Percentiles rank a stretch among this genome's conserved stretches.
Conservation (phyloP, 768 basidiomycete species). For the Termitomyces eurrhizus region DNA sequence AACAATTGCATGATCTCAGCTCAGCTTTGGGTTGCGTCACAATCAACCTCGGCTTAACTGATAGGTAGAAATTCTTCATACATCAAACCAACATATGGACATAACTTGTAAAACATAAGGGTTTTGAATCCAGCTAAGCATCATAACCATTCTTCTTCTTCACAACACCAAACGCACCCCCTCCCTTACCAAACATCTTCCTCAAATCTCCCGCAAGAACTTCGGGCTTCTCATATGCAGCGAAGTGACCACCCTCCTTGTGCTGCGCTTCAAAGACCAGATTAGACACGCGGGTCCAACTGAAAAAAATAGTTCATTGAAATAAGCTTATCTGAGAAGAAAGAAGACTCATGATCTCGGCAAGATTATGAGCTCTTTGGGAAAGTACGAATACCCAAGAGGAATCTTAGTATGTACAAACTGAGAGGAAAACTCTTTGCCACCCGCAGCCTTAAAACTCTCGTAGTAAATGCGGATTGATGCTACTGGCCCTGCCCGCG, state of each 20-base stretch:
- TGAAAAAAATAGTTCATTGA: conserved; percentile 14
- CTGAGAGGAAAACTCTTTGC: conserved; percentile 1
- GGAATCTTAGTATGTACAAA: conserved; percentile 30
- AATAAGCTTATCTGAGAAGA: background rate
- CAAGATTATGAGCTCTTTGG: conserved; percentile 35
- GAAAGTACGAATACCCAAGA: conserved; percentile 48
- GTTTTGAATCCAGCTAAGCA: background rate
- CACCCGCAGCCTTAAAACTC: conserved; percentile 17
- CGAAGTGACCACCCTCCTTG: conserved; percentile 54
- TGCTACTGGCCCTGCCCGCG: conserved; percentile 53
- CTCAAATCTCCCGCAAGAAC: conserved; percentile 45
- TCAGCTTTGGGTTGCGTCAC: no score
- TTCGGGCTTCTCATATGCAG: conserved; percentile 47
- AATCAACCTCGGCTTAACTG: no score
- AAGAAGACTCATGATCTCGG: conserved; percentile 21
- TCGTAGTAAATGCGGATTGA: conserved; percentile 61
- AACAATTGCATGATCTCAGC: no score
- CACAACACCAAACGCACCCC: conserved; percentile 46
- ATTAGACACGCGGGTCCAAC: conserved; percentile 37
- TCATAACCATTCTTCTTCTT: conserved; percentile 39
- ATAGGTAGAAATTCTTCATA: no score
- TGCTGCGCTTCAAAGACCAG: conserved; percentile 47
- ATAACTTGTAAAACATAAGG: background rate
- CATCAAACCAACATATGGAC: background rate
- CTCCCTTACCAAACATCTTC: conserved; percentile 53